Evolutionary conservation across 192 early-diverging fungal genomes (phyloP), one percentile per base, ranked within the genome.

Genomic region (Kickxella alabastrina): DNA sequence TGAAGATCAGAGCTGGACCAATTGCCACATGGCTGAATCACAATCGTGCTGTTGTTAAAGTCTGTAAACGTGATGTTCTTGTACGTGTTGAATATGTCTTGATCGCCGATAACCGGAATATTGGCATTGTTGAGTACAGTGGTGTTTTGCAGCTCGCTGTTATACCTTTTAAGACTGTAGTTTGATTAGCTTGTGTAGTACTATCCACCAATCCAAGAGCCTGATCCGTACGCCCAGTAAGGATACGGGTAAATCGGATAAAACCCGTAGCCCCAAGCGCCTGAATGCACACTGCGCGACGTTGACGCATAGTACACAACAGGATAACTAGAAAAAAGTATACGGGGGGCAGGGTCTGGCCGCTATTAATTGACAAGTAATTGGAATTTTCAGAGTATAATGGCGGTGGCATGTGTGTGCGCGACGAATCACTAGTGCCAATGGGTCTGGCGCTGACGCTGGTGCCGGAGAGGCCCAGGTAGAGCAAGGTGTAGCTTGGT

Each of bases 211-310:
- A 36, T 13, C 41, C 34, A 75, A 15, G 12, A 25, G 27, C 71
- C 71, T n/a, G 46, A 38, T 9, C 64, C 71, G 27, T 75, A 75
- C 15, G 71, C 71, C 71, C 71, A 75, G 36, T 32, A 75, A 5
- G 71, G 71, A 19, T 75, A 75, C 8, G 71, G 71, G 28, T 55
- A 75, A 6, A 75, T 51, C 2, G 71, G 71, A 29, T 75, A 75
- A 22, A 51, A 75, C 9, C 71, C 71, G 28, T 75, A 75, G 15
- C 71, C 71, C 71, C 71, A 75, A 1, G 71, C 63, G 0, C 71
- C 71, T 19, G 64, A 50, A 43, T 75, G 67, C 25, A 29, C 15
- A 3, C 29, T 39, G 14, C 71, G 50, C 28, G 52, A 41, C 3
- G 64, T 43, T 27, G 71, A 55, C 3, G 64, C 64, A 23, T 75